A percentile compares a stretch with the other conserved stretches of the same genome.
Evolutionary conservation across 345 rosid genomes (phyloP).

Genomic region (Salix exigua): DNA sequence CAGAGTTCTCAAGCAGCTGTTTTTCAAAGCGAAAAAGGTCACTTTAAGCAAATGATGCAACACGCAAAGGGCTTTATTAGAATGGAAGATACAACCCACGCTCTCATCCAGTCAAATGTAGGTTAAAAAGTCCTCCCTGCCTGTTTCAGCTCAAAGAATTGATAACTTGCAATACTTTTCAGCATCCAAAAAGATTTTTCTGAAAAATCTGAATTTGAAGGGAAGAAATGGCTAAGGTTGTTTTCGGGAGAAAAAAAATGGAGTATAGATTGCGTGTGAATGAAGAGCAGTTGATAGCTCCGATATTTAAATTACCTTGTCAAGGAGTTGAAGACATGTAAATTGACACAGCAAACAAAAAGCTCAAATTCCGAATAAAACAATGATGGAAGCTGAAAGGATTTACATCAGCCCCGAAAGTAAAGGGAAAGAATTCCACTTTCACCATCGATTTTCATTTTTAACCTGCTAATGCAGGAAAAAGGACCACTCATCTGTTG

Average conservation of each 20-base stretch:
- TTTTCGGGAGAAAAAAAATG: background rate
- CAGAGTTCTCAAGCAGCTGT: background rate
- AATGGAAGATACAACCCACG: background rate
- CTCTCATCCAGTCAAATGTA: too few species aligned
- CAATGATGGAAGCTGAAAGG: constrained; percentile 17
- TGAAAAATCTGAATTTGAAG: background rate
- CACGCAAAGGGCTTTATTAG: background rate
- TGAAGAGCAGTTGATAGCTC: background rate
- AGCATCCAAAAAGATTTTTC: background rate
- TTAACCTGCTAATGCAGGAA: background rate
- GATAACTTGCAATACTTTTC: background rate
- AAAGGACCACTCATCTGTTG: constrained; percentile 8
- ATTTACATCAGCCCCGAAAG: constrained; percentile 22
- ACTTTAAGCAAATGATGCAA: background rate
- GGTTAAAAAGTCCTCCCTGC: background rate
- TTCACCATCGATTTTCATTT: background rate
- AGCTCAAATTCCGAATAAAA: background rate
- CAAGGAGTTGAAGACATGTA: background rate
- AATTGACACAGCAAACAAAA: background rate
- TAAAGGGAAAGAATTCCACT: constrained; percentile 6
- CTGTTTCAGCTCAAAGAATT: background rate
- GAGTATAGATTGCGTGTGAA: background rate
- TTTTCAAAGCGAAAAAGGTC: background rate
- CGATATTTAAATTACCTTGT: background rate
- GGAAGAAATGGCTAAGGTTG: background rate